A percentile compares a stretch with the other conserved stretches of the same genome.
Evolutionary conservation across 768 basidiomycete species (phyloP).

Genomic region (Amyloporia xantha): DNA sequence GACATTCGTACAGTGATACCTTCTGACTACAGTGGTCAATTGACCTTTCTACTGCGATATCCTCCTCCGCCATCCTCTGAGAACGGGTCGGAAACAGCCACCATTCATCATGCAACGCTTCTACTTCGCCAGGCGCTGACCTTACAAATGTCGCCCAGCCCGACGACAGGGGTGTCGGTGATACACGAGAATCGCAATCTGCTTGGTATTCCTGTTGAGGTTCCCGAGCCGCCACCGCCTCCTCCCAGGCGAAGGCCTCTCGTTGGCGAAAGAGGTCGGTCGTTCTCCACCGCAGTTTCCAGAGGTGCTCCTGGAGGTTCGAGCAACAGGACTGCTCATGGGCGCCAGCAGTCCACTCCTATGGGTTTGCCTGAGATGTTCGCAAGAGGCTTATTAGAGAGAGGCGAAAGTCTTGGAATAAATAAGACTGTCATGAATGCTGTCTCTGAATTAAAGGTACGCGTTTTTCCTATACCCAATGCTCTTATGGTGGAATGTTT

Average conservation of each 20-base stretch:
- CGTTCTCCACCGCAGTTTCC: slow-evolving; percentile 11
- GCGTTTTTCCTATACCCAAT: slow-evolving; percentile 14
- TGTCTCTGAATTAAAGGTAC: slow-evolving; percentile 68
- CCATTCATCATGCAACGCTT: slow-evolving; percentile 53
- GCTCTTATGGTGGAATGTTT: neutral
- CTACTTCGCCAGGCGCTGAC: slow-evolving; percentile 81
- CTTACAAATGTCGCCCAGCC: slow-evolving; percentile 66
- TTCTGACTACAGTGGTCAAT: slow-evolving; percentile 79
- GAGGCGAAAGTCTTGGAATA: slow-evolving; percentile 75
- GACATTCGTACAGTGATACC: slow-evolving; percentile 58
- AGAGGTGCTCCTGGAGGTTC: neutral
- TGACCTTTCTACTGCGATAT: slow-evolving; percentile 83
- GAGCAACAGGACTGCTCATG: slow-evolving; percentile 7
- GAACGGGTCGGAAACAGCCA: slow-evolving; percentile 13
- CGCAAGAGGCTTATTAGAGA: slow-evolving; percentile 65
- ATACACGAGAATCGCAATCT: slow-evolving; percentile 77
- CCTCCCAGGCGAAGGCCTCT: slow-evolving; percentile 32
- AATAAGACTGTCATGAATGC: slow-evolving; percentile 80
- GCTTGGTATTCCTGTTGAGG: slow-evolving; percentile 65
- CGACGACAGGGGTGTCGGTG: slow-evolving; percentile 70
- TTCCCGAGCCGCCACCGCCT: slow-evolving; percentile 40
- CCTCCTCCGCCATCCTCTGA: slow-evolving; percentile 39
- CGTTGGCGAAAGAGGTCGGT: slow-evolving; percentile 26
- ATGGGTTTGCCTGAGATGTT: slow-evolving; percentile 66
- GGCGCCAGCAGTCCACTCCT: slow-evolving; percentile 24